Evolutionary conservation across 2,329 filamentous ascomycete genomes (phyloP).

Genomic region (Diaporthe aspalathi): DNA sequence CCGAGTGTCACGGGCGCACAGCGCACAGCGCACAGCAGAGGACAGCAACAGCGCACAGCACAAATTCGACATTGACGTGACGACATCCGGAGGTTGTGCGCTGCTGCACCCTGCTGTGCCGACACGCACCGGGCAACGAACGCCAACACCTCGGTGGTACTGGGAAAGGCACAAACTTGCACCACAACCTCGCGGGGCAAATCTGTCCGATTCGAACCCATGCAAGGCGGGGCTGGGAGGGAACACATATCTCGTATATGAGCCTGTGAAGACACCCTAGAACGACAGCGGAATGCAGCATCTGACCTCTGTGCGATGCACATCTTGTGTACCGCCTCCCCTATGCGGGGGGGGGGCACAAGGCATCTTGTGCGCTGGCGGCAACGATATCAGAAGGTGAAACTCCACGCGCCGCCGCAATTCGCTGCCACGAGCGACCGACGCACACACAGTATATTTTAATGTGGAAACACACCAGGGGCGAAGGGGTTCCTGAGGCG

Average conservation of each 20-base stretch:
- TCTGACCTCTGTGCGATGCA: slow-evolving; percentile 30
- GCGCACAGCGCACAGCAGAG: no score
- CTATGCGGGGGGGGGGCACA: slow-evolving; percentile 29
- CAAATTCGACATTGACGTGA: slow-evolving; percentile 35
- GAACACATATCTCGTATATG: slow-evolving; percentile 36
- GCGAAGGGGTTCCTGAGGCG: neutral
- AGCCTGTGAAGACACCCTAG: slow-evolving; percentile 30
- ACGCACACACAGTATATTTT: no score
- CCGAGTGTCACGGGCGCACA: slow-evolving; percentile 35
- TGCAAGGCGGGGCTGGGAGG: slow-evolving; percentile 17
- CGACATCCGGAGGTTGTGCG: slow-evolving; percentile 27
- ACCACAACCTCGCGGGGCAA: slow-evolving; percentile 30
- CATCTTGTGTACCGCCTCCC: slow-evolving; percentile 26
- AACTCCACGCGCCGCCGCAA: slow-evolving; percentile 7
- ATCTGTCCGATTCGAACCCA: slow-evolving; percentile 25
- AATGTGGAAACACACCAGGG: neutral
- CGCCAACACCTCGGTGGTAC: slow-evolving; percentile 31
- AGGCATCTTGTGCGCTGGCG: slow-evolving; percentile 9
- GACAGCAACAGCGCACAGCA: no score
- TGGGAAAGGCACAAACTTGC: slow-evolving; percentile 37
- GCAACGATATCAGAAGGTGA: neutral
- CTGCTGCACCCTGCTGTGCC: slow-evolving; percentile 17
- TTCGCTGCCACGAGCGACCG: neutral
- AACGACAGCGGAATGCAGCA: slow-evolving; percentile 29
- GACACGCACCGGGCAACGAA: slow-evolving; percentile 23